Evolutionary conservation across 1,139 yeast genomes (phyloP), one percentile per base, ranked within the genome.

Genomic region (Kodamaea sp.): DNA sequence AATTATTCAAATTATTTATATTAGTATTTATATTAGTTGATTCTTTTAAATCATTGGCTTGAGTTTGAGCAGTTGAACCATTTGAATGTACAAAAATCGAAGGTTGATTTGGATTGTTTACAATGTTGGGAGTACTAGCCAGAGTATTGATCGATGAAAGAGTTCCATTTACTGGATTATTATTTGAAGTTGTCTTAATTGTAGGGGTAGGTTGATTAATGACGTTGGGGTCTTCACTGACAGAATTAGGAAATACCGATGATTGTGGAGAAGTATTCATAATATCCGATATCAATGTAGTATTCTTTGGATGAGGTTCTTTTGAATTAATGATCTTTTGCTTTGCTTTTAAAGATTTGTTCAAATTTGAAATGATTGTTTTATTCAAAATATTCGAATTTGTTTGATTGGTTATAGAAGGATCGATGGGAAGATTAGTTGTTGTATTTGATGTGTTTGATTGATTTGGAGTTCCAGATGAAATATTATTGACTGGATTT

Each of bases 281-380:
- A 20, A 65, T 60, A 31, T 67, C 73, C 10, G 65, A 54, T 26
- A 67, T 65, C 9, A 60, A 41, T 12, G 67, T 50, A 7, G 68
- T 45, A 39, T 57, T 66, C 44, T 66, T 66, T 7, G 69, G 67
- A 34, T 60, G 65, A 1, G 71, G 65, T 36, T 66, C 72, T 39
- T 63, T 63, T 7, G 67, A 51, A 42, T 54, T 63, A 38, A 67
- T 66, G 36, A 68, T 60, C 42, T 65, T 64, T 45, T 68, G 74
- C 41, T 68, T 68, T 8, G 71, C 73, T 46, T 65, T 67, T 31
- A 68, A 50, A 4, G 73, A 63, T 45, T 67, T 67, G 46, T 68
- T 68, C 31, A 68, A 52, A 49, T 62, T 65, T 27, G 68, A 53
- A 31, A 68, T 63, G 28, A 63, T 58, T 26, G 47, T 54, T 37